Evolutionary conservation across 306 rosid genomes (phyloP).

Genomic region (Lathyrus oleraceus): DNA sequence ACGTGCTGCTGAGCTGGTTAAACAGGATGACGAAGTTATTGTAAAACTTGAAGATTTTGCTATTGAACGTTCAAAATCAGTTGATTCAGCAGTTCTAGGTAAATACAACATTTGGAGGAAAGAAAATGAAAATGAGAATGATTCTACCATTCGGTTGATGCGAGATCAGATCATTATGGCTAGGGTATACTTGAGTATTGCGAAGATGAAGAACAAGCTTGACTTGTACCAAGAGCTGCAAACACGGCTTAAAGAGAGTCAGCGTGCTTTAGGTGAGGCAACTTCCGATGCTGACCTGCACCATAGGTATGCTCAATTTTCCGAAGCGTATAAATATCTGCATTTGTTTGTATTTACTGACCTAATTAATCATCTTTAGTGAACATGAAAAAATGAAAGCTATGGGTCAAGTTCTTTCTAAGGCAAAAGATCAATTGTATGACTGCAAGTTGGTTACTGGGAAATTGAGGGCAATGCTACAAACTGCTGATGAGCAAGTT

Average conservation of each 20-base stretch:
- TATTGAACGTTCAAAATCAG: slow-evolving; percentile 82
- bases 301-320: slow-evolving; percentile 53
- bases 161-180: slow-evolving; percentile 96
- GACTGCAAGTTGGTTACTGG: slow-evolving; percentile 84
- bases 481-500: slow-evolving; percentile 86
- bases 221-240: slow-evolving; percentile 58
- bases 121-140: slow-evolving; percentile 82
- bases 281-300: slow-evolving; percentile 70
- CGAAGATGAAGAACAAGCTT: slow-evolving; percentile 66
- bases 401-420: slow-evolving; percentile 79
- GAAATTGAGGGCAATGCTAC: slow-evolving; percentile 94
- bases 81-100: slow-evolving; percentile 80
- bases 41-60: slow-evolving; percentile 89
- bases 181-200: slow-evolving; percentile 82
- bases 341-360: slow-evolving; percentile 11
- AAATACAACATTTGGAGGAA: slow-evolving; percentile 97
- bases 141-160: slow-evolving; percentile 76
- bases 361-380: slow-evolving; percentile 46
- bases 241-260: slow-evolving; percentile 64
- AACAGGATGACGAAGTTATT: slow-evolving; percentile 63
- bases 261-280: slow-evolving; percentile 80
- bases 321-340: slow-evolving; percentile 7
- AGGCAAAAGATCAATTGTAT: slow-evolving; percentile 76
- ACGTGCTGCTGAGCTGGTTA: slow-evolving; percentile 76
- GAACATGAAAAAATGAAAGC: slow-evolving; percentile 71